phyloP scores from a whole-genome alignment of 139 green algal species.

The Chlamydomonas eustigma region DNA sequence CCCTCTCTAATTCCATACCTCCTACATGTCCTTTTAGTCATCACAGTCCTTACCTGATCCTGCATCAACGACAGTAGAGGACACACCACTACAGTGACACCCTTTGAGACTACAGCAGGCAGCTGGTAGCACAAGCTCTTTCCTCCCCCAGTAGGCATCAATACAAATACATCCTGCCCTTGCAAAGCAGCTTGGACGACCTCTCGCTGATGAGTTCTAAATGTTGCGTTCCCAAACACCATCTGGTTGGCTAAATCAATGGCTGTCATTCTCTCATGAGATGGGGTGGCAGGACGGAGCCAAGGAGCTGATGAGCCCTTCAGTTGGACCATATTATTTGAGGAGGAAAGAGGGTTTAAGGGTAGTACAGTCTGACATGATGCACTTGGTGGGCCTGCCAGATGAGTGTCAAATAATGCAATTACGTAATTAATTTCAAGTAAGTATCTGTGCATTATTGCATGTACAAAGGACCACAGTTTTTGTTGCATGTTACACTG shows the following conservation, averaged over 20 bases:
- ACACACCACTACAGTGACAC: slow-evolving; percentile 89
- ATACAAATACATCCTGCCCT: slow-evolving; percentile 51
- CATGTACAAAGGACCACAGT: no score
- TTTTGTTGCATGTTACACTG: no score
- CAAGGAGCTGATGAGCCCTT: not conserved
- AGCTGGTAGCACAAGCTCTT: slow-evolving; percentile 83
- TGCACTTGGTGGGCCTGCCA: no score
- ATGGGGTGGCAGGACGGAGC: not conserved
- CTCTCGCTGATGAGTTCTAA: slow-evolving; percentile 9
- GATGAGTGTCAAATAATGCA: no score
- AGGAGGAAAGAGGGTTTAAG: no score
- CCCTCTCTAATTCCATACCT: no score
- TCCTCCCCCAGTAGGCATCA: slow-evolving; percentile 92
- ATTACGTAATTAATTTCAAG: no score
- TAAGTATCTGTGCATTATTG: no score
- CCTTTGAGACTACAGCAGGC: slow-evolving; percentile 66
- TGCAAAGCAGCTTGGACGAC: slow-evolving; percentile 8
- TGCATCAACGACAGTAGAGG: slow-evolving; percentile 95
- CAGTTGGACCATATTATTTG: no score
- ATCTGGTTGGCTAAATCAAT: slow-evolving; percentile 2
- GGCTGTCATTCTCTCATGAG: not conserved
- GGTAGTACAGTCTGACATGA: no score
- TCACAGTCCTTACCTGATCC: slow-evolving; percentile 82
- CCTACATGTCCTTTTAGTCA: no score
- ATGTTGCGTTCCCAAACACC: slow-evolving; percentile 14